Evolutionary conservation across 1,284 basidiomycete genomes (phyloP), one percentile per base, ranked within the genome.

Genomic region (Sparassis latifolia): DNA sequence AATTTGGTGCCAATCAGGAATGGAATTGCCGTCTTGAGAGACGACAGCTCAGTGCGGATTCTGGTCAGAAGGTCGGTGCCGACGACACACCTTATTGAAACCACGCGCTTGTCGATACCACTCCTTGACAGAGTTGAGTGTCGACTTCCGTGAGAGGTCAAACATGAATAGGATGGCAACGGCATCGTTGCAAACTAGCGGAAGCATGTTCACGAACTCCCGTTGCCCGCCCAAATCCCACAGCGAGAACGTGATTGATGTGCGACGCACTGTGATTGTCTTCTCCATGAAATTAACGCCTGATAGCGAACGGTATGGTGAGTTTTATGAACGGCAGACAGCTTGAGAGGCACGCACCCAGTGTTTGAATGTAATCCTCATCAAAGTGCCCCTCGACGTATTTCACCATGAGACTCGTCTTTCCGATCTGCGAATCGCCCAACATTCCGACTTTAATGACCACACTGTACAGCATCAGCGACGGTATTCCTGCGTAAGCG

Each of bases 241-340:
- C 69, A 99, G 97, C 59, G 93, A 97, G 73, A 99, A 98, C 2
- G 94, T 98, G 72, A 98, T 97, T 51, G 97, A 96, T 49, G 95
- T 98, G 68, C 96, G 88, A 58, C 95, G 85, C 60, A 98, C 96
- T 51, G 89, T 90, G 62, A 98, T 97, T 37, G 93, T 94, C 77
- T 97, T 97, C 76, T 97, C 95, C 95, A 98, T 97, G 70, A 97
- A 97, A 72, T 97, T 97, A 73, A 97, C 95, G 73, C 94, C 90
- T 92, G 55, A 30, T 48, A 44, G 46, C 35, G 53, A 45, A 30
- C 20, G 20, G 20, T 20, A 20, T 20, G 20, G 20, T 20, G 20
- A 20, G 12, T 7, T 20, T 45, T 39, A 44, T 45, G 42, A 44
- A 47, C 35, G 31, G 42, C 41, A 44, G 40, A 20, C 20, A 20